A percentile compares a stretch with the other conserved stretches of the same genome.
Evolutionary conservation across 75 land plant genomes (phyloP).

Genomic region (Cryptomeria japonica): DNA sequence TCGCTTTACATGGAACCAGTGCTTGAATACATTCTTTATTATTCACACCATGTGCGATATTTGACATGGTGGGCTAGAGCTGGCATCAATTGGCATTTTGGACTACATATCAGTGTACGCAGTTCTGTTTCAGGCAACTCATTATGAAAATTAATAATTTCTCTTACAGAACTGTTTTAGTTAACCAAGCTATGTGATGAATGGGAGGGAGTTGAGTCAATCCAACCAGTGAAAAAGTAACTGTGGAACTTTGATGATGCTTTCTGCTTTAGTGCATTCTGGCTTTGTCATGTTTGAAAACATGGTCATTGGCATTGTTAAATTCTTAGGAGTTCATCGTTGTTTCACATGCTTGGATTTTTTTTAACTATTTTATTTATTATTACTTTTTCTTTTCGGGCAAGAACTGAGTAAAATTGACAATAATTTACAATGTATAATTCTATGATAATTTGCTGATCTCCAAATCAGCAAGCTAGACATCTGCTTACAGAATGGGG

Average conservation of each 20-base stretch:
- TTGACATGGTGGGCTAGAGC: background rate
- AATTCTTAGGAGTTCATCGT: background rate
- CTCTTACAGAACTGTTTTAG: background rate
- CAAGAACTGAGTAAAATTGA: background rate
- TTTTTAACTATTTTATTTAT: background rate
- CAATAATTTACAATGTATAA: background rate
- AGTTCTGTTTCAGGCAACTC: background rate
- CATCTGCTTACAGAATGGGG: background rate
- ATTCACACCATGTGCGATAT: too few relatives aligned
- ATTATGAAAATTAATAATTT: background rate
- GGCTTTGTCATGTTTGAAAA: background rate
- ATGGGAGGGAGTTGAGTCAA: background rate
- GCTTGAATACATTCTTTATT: background rate
- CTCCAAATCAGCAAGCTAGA: background rate
- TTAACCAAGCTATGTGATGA: background rate
- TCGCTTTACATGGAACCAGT: background rate
- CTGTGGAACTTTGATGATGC: background rate
- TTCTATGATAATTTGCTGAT: background rate
- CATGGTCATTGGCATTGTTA: background rate
- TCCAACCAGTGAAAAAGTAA: background rate
- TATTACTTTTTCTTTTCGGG: background rate
- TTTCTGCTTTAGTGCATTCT: background rate
- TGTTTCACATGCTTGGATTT: background rate
- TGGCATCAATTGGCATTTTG: slow-evolving; percentile 1
- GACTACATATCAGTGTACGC: background rate